Conservation (phyloP, 2,329 filamentous ascomycete species). For the Colletotrichum sp. region DNA sequence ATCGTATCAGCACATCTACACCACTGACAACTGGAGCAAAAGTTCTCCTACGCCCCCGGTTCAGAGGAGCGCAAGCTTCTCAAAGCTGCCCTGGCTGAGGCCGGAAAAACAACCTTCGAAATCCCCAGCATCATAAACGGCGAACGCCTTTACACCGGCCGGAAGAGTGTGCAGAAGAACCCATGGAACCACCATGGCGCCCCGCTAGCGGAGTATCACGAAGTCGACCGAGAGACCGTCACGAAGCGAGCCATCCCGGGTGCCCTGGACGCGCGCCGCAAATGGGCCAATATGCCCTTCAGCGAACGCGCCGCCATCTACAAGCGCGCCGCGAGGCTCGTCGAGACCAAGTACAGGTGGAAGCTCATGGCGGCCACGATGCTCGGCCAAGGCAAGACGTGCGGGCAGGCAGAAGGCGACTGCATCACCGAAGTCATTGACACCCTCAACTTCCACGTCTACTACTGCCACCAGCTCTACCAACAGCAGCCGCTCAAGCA, state of each 20-base stretch:
- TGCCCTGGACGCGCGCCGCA: background rate
- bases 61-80: background rate
- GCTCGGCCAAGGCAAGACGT: background rate
- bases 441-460: background rate
- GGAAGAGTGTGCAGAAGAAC: background rate
- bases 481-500: background rate
- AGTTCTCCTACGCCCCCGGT: background rate
- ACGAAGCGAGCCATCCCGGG: background rate
- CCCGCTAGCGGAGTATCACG: background rate
- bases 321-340: background rate
- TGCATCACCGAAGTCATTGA: background rate
- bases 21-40: background rate
- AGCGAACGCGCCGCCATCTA: background rate
- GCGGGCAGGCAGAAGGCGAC: background rate
- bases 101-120: background rate
- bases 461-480: background rate
- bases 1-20: background rate
- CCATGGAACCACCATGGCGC: background rate
- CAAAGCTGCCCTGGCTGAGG: background rate
- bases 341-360: background rate
- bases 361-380: background rate
- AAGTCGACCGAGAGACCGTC: background rate
- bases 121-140: background rate
- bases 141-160: background rate
- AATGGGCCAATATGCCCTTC: background rate